Base-by-base conservation (phyloP, 2,329 filamentous ascomycete genomes). In the Alternaria arbusti region DNA sequence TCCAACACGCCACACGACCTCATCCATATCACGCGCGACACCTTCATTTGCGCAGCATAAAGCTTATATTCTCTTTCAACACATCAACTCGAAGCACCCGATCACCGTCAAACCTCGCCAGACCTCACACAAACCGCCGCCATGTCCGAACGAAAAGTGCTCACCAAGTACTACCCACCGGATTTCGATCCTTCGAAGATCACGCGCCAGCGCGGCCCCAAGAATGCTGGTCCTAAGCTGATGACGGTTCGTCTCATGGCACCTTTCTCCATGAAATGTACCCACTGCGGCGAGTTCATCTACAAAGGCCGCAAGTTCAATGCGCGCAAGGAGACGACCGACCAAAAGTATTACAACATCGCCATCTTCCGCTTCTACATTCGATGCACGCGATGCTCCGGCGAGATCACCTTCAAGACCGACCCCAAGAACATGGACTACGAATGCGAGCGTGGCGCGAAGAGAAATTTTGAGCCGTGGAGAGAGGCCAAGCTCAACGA, bases 361-460 rank as follows among this genome's bases (percentile, higher is more conserved):
- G 88, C 93, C 64, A 94, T 97, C 67, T 96, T 90, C 82, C 88
- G 91, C 28, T 97, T 98, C 84, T 96, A 94, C 82, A 96, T 81
- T 73, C 87, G 93, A 8, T 97, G 95, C 81, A 97, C 94, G 32
- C 84, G 93, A 51, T 97, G 95, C 81, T 90, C 86, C 46, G 89
- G 88, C 46, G 93, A 97, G 76, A 97, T 98, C 71, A 94, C 92
- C 0, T 97, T 98, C 84, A 91, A 92, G 68, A 98, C 96, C 0
- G 96, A 99, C 71, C 96, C 96, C 0, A 96, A 96, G 80, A 94
- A 94, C 75, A 93, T 94, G 86, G 95, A 98, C 78, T 99, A 97
- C 77, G 88, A 85, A 51, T 90, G 87, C 81, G 88, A 96, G 79
- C 86, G 87, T 54, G 95, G 96, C 15, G 96, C 95, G 6, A 93